Evolutionary conservation across 306 rosid species (phyloP).

Genomic region (Senna tora): DNA sequence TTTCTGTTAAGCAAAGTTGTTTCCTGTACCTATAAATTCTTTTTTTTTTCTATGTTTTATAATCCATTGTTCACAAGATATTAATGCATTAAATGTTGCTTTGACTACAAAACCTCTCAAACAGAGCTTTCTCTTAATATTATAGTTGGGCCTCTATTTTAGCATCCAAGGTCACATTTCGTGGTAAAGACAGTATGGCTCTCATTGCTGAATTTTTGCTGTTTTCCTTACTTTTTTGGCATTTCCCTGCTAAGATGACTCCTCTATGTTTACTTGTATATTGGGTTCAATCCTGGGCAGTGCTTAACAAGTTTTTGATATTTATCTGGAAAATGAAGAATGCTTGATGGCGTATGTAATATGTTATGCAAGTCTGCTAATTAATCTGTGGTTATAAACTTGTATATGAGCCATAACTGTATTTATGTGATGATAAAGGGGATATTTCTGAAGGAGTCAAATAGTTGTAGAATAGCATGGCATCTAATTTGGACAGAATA

Average conservation of each 20-base stretch:
- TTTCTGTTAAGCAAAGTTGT: neutral
- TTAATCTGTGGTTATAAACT: neutral
- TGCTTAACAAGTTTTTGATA: neutral
- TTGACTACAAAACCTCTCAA: constrained; percentile 21
- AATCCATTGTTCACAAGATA: constrained; percentile 2
- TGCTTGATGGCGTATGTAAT: neutral
- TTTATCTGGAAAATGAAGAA: neutral
- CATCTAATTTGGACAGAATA: neutral
- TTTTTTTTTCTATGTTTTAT: neutral
- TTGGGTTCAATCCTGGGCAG: neutral
- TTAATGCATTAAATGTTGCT: constrained; percentile 6
- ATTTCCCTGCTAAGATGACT: neutral
- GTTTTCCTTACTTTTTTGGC: neutral
- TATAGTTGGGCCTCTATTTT: constrained; percentile 5
- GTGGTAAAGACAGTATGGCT: neutral
- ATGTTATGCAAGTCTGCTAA: neutral
- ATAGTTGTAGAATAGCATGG: neutral
- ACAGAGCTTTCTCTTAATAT: constrained; percentile 7
- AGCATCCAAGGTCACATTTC: neutral
- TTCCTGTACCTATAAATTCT: neutral
- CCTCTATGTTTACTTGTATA: neutral
- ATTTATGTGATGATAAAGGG: neutral
- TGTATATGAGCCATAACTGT: neutral
- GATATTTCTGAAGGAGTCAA: neutral
- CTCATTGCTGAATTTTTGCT: neutral